Evolutionary conservation across 257 asterid genomes (phyloP).

Genomic region (Plectranthus barbatus): DNA sequence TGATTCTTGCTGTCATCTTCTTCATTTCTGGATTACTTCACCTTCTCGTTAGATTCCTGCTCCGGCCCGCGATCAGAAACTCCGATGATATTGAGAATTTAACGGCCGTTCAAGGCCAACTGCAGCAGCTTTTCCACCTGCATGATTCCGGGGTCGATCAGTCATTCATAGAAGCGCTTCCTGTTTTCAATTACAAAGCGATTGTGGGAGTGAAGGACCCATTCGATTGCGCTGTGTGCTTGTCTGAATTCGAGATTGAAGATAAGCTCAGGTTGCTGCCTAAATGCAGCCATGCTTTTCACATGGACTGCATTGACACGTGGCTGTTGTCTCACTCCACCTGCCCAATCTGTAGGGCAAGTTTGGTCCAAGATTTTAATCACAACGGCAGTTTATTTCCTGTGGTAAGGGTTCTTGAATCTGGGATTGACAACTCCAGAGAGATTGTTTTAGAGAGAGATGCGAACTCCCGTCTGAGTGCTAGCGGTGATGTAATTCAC

Average conservation of each 20-base stretch:
- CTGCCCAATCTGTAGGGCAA: slow-evolving; percentile 80
- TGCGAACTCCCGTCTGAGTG: not conserved
- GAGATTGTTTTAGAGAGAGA: slow-evolving; percentile 39
- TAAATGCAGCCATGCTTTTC: slow-evolving; percentile 89
- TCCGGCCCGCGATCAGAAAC: slow-evolving; percentile 43
- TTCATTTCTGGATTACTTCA: slow-evolving; percentile 75
- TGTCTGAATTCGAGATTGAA: slow-evolving; percentile 70
- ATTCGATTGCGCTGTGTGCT: slow-evolving; percentile 89
- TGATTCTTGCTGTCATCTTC: slow-evolving; percentile 70
- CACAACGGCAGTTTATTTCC: slow-evolving; percentile 33
- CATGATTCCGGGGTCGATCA: slow-evolving; percentile 93
- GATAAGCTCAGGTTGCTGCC: slow-evolving; percentile 70
- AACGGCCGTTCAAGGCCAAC: slow-evolving; percentile 70
- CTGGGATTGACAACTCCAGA: slow-evolving; percentile 58
- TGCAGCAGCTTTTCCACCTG: slow-evolving; percentile 83
- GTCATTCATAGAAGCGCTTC: slow-evolving; percentile 72
- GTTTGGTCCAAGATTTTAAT: slow-evolving; percentile 42
- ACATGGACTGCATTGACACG: slow-evolving; percentile 85
- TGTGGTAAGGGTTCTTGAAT: slow-evolving; percentile 63
- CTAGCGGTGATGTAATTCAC: not conserved
- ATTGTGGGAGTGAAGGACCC: slow-evolving; percentile 70
- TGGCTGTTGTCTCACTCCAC: slow-evolving; percentile 90
- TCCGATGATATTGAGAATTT: slow-evolving; percentile 45
- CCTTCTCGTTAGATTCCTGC: slow-evolving; percentile 55
- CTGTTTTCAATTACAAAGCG: slow-evolving; percentile 62